These are phyloP conservation scores for Tylopilus sp. DNA, from an alignment of 1,284 basidiomycete species.

Conservation along the genomic window DNA sequence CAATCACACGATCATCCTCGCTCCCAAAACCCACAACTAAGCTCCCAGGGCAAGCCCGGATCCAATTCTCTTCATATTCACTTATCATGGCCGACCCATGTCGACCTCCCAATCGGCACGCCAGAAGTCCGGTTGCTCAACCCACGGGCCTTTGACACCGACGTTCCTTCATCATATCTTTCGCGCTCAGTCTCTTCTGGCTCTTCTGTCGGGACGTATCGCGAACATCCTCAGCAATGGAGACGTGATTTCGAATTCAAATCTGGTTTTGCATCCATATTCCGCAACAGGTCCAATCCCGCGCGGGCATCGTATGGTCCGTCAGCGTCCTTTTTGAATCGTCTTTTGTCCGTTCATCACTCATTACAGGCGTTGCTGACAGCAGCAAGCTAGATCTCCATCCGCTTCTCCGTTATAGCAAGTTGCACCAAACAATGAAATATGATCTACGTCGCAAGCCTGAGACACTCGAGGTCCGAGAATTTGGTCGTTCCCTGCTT, in stretches of 20 bases:
- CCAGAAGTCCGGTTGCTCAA: conserved; percentile 19
- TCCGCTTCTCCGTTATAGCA: conserved; percentile 23
- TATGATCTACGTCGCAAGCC: conserved; percentile 38
- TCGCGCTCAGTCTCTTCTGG: conserved; percentile 17
- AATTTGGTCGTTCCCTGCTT: conserved; percentile 34
- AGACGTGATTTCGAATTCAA: conserved; percentile 34
- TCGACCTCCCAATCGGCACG: conserved; percentile 21
- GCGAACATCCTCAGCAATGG: conserved; percentile 29
- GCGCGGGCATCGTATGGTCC: conserved; percentile 17
- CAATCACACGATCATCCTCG: conserved; percentile 11
- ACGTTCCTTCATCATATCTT: conserved; percentile 31
- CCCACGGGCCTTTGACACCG: conserved; percentile 18
- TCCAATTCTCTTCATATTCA: conserved; percentile 5
- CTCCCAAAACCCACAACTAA: neutral
- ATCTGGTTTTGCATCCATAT: conserved; percentile 30
- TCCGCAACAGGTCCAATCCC: conserved; percentile 23
- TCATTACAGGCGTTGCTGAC: conserved; percentile 18
- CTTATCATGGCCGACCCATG: conserved; percentile 24
- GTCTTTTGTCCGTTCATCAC: neutral
- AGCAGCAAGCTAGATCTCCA: conserved; percentile 29
- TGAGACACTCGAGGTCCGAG: conserved; percentile 39
- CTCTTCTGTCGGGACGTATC: conserved; percentile 9
- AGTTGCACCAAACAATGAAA: conserved; percentile 26
- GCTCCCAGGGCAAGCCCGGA: neutral
- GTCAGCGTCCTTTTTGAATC: conserved; percentile 1